Evolutionary conservation across 2,329 filamentous ascomycete species (phyloP).

Genomic region (Calonectria ilicicola): DNA sequence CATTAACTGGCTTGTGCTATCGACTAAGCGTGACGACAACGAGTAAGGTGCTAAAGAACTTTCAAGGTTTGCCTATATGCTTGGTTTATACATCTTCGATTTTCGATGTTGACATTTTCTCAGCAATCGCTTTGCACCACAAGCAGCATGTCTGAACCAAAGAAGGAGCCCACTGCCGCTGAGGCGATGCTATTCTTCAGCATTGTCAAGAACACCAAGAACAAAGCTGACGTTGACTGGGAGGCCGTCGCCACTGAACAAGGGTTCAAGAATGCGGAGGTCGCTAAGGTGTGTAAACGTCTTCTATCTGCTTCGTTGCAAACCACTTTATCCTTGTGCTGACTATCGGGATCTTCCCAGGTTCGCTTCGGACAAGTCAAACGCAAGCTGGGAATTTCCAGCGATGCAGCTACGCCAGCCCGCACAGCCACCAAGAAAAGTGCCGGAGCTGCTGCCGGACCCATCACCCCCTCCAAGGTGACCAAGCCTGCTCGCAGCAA

Average conservation of each 20-base stretch:
- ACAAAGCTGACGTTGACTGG: constrained; percentile 63
- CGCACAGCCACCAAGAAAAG: constrained; percentile 41
- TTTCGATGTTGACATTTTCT: neutral
- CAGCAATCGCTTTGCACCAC: neutral
- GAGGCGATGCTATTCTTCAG: constrained; percentile 60
- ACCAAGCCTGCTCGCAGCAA: constrained; percentile 45
- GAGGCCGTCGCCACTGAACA: constrained; percentile 54
- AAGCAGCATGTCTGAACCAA: constrained; percentile 47
- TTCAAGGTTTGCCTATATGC: neutral
- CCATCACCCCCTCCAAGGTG: constrained; percentile 44
- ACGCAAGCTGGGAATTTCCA: constrained; percentile 56
- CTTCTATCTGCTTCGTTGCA: neutral
- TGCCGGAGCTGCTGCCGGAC: neutral
- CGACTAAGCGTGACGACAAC: neutral
- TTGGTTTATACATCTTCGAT: neutral
- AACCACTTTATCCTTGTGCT: neutral
- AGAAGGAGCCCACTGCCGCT: constrained; percentile 51
- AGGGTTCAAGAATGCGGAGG: constrained; percentile 58
- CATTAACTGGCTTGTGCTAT: neutral
- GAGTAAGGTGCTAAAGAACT: neutral
- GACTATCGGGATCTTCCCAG: constrained; percentile 33
- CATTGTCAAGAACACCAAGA: constrained; percentile 57
- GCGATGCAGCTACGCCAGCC: constrained; percentile 33
- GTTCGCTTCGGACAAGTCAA: constrained; percentile 64
- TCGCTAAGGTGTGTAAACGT: constrained; percentile 54